phyloP scores from a whole-genome alignment of 2,329 filamentous ascomycete species.

The Alternaria dauci region DNA sequence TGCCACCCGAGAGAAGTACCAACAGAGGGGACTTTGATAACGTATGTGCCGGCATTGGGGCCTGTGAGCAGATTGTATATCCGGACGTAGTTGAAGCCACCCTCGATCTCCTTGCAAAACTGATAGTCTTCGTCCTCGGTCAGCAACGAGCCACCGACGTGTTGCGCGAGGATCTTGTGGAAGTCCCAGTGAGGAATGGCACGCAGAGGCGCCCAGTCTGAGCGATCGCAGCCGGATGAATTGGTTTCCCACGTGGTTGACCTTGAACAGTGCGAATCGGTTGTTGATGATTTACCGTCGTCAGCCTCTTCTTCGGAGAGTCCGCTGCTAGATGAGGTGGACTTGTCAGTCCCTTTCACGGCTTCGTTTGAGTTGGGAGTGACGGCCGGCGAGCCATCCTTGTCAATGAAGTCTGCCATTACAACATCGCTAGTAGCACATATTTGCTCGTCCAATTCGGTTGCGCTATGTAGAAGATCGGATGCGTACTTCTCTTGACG shows the following conservation, averaged over 20 bases:
- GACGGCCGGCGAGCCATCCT: not conserved
- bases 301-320: not conserved
- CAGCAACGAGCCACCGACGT: conserved; percentile 14
- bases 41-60: not conserved
- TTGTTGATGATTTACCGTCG: not conserved
- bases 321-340: not conserved
- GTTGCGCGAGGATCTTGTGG: conserved; percentile 14
- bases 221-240: not conserved
- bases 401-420: not conserved
- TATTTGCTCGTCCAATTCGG: not conserved
- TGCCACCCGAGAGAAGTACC: not conserved
- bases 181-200: conserved; percentile 1
- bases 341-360: not conserved
- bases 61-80: not conserved
- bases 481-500: not conserved
- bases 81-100: not conserved
- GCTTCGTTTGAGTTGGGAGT: not conserved
- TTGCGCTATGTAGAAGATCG: too few species aligned
- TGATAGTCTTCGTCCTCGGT: not conserved
- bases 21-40: not conserved
- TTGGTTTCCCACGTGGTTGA: not conserved
- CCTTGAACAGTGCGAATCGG: too few species aligned
- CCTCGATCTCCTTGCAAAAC: not conserved
- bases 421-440: not conserved
- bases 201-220: conserved; percentile 4